Conservation (phyloP, 2,329 filamentous ascomycete genomes). For the Mycosphaerella sp. region DNA sequence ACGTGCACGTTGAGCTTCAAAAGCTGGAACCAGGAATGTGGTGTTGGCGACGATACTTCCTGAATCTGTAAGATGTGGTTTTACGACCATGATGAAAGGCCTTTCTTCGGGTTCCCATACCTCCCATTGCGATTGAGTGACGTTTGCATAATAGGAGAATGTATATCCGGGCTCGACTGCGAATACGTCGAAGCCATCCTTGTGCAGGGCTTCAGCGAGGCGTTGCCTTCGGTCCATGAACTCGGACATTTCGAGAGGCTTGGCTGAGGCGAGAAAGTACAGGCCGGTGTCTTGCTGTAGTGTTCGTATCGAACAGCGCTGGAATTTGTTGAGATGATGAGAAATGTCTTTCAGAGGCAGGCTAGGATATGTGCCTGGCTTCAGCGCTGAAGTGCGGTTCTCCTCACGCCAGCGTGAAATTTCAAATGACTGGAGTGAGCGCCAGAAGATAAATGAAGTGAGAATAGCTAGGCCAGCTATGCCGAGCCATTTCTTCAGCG, state of each 20-base stretch:
- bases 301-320: conserved; percentile 50
- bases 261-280: conserved; percentile 46
- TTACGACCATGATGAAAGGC: conserved; percentile 56
- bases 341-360: conserved; percentile 15
- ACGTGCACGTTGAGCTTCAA: conserved; percentile 54
- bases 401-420: background rate
- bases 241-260: conserved; percentile 46
- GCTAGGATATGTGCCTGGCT: background rate
- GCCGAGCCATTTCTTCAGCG: background rate
- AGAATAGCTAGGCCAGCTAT: too few relatives aligned
- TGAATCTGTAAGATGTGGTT: conserved; percentile 38
- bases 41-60: conserved; percentile 47
- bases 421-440: background rate
- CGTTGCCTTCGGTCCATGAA: conserved; percentile 51
- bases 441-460: too few relatives aligned
- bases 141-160: conserved; percentile 59
- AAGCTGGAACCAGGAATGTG: conserved; percentile 53
- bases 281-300: conserved; percentile 40
- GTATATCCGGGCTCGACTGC: conserved; percentile 59
- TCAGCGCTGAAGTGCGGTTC: too few relatives aligned
- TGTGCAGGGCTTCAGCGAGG: conserved; percentile 50
- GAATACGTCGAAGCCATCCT: conserved; percentile 51
- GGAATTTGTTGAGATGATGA: conserved; percentile 25
- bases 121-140: conserved; percentile 48
- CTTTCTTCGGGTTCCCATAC: conserved; percentile 56